phyloP scores from a whole-genome alignment of 495 filamentous ascomycete genomes.

The Pseudomonodictys pantanalensis region DNA sequence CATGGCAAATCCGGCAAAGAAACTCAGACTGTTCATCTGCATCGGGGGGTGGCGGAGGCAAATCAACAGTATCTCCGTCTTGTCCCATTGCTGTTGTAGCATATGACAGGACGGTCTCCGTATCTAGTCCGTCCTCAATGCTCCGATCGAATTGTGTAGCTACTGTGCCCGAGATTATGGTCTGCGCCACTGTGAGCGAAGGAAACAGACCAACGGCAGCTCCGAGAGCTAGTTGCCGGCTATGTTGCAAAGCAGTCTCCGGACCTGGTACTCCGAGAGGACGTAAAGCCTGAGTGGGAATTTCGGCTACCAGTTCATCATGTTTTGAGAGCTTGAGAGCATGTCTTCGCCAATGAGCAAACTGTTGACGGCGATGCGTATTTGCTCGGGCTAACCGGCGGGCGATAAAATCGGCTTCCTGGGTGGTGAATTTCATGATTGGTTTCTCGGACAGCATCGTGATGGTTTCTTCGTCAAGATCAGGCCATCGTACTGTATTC shows the following conservation, averaged over 20 bases:
- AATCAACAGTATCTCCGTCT: background rate
- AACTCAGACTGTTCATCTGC: background rate
- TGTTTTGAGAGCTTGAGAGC: background rate
- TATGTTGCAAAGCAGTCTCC: background rate
- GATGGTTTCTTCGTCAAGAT: background rate
- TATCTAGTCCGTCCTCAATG: background rate
- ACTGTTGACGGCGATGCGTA: background rate
- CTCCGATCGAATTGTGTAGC: background rate
- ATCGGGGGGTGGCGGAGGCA: background rate
- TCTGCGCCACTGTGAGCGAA: background rate
- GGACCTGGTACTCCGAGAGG: background rate
- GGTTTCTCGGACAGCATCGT: background rate
- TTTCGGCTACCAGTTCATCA: too few relatives aligned
- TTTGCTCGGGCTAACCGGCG: background rate
- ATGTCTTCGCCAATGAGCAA: conserved; percentile 1
- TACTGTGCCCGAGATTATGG: background rate
- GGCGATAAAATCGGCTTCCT: background rate
- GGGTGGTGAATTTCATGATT: background rate
- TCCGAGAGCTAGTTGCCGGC: background rate
- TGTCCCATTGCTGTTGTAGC: background rate
- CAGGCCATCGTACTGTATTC: too few relatives aligned
- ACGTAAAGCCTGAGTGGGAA: background rate
- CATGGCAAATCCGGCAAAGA: background rate
- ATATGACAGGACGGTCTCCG: background rate
- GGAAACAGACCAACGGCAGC: too few relatives aligned